Conservation (phyloP, 176 grass and related monocot species). For the Miscanthus lutarioriparius region DNA sequence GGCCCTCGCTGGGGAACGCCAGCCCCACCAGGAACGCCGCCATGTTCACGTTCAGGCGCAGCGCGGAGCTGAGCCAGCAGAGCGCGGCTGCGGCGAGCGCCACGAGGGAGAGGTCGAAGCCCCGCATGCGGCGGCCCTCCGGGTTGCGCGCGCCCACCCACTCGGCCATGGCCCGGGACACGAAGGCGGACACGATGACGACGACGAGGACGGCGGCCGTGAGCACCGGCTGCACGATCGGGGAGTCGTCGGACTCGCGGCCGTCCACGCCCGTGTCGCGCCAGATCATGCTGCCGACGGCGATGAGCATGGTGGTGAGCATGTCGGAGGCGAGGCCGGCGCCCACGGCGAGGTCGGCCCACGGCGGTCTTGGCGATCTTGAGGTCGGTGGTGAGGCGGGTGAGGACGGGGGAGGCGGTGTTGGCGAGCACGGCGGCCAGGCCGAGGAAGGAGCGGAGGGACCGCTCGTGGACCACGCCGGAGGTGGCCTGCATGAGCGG, state of each 20-base stretch:
- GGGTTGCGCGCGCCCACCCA: constrained; percentile 73
- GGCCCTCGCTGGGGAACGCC: constrained; percentile 62
- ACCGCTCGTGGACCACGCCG: constrained; percentile 48
- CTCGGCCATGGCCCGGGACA: constrained; percentile 45
- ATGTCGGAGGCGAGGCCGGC: constrained; percentile 68
- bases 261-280: constrained; percentile 37
- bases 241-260: background rate
- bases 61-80: constrained; percentile 39
- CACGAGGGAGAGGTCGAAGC: constrained; percentile 49
- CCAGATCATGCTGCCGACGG: constrained; percentile 57
- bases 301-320: constrained; percentile 61
- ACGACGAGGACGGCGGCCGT: constrained; percentile 27
- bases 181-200: constrained; percentile 37
- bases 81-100: constrained; percentile 33
- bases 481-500: constrained; percentile 36
- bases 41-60: constrained; percentile 67
- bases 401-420: constrained; percentile 65
- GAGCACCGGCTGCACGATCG: constrained; percentile 27
- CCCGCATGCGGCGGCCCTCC: constrained; percentile 61
- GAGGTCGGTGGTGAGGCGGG: constrained; percentile 69
- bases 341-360: constrained; percentile 56
- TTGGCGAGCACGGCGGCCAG: constrained; percentile 45
- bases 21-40: constrained; percentile 67
- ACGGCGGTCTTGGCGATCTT: constrained; percentile 76
- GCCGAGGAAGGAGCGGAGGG: constrained; percentile 48